Conservation (phyloP, 345 rosid species). For the Capsella bursapastoris region DNA sequence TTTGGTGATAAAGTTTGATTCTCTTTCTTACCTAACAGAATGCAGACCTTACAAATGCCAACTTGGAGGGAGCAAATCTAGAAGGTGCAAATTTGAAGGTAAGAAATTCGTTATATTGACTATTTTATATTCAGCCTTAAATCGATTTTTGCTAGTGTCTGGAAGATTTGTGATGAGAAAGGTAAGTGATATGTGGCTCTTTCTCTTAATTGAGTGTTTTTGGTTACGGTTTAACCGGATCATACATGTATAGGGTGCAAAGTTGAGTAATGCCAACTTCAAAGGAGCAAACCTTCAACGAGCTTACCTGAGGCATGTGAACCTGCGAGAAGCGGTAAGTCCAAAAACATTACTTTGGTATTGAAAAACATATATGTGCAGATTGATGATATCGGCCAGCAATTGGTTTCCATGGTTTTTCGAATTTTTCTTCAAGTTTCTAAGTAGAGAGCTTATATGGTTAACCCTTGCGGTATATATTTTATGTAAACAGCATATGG, state of each 20-base stretch:
- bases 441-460: background rate
- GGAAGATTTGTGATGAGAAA: slow-evolving; percentile 13
- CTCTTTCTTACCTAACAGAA: slow-evolving; percentile 50
- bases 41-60: slow-evolving; percentile 94
- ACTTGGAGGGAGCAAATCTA: slow-evolving; percentile 89
- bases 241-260: slow-evolving; percentile 72
- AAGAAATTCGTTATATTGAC: slow-evolving; percentile 11
- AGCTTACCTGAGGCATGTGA: slow-evolving; percentile 84
- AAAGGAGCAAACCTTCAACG: slow-evolving; percentile 94
- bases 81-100: slow-evolving; percentile 99
- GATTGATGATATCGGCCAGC: slow-evolving; percentile 1
- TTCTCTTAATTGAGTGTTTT: background rate
- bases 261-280: slow-evolving; percentile 78
- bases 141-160: slow-evolving; percentile 1
- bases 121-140: slow-evolving; percentile 9
- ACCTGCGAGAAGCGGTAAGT: slow-evolving; percentile 85
- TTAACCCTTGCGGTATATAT: slow-evolving; percentile 1
- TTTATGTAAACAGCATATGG: slow-evolving; percentile 62
- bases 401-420: background rate
- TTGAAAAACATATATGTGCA: background rate
- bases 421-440: background rate
- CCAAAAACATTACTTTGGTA: background rate
- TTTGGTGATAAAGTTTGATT: slow-evolving; percentile 13
- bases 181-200: background rate
- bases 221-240: slow-evolving; percentile 3